phyloP scores from a whole-genome alignment of 805 yeast genomes.

The Barnettozyma populi region DNA sequence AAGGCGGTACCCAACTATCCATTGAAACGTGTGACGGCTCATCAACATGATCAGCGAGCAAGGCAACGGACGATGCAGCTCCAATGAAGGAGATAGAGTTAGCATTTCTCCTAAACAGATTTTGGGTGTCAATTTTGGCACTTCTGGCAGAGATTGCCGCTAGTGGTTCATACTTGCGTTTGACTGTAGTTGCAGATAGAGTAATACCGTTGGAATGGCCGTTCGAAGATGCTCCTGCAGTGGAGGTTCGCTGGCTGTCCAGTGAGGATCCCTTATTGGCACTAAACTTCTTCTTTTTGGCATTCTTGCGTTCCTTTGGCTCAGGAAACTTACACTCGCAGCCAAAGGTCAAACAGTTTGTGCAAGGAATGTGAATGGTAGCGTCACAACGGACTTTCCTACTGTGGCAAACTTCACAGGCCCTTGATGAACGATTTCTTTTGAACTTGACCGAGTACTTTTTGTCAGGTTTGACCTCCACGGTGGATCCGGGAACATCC shows the following conservation, averaged over 20 bases:
- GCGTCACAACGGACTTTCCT: constrained; percentile 81
- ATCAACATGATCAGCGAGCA: constrained; percentile 13
- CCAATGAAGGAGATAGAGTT: constrained; percentile 44
- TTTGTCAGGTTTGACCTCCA: constrained; percentile 12
- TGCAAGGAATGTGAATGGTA: constrained; percentile 50
- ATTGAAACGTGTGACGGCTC: constrained; percentile 36
- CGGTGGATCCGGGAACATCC: background rate
- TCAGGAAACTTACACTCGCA: constrained; percentile 68
- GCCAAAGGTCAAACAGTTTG: constrained; percentile 68
- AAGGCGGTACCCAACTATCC: constrained; percentile 24
- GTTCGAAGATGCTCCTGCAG: constrained; percentile 9
- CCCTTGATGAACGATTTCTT: constrained; percentile 52
- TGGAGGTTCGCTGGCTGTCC: background rate
- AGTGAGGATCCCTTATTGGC: background rate
- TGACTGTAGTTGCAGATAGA: constrained; percentile 17
- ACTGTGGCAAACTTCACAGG: constrained; percentile 73
- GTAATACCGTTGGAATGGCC: constrained; percentile 1
- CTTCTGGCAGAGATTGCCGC: constrained; percentile 29
- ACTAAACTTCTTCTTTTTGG: constrained; percentile 20
- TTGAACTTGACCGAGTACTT: constrained; percentile 42
- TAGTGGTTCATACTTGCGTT: constrained; percentile 30
- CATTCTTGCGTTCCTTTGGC: constrained; percentile 39
- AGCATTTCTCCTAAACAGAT: constrained; percentile 17
- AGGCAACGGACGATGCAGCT: constrained; percentile 40
- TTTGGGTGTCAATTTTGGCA: constrained; percentile 25